Evolutionary conservation across 1,284 basidiomycete species (phyloP).

Genomic region (Ceratobasidium sp.): DNA sequence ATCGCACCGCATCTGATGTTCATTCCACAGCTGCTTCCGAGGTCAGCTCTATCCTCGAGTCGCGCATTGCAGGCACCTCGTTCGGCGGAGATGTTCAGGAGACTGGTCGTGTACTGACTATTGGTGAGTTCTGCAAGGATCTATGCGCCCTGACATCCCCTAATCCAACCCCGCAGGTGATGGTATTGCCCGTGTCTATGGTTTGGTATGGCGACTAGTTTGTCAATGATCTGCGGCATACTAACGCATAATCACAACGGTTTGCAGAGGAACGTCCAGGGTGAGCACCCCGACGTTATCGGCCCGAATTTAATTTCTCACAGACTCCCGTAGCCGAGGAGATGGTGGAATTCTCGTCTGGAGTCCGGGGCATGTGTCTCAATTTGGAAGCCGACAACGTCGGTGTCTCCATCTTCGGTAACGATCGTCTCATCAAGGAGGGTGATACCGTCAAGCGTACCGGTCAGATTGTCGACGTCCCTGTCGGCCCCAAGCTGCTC

Average conservation of each 20-base stretch:
- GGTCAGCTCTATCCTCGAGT: constrained; percentile 99
- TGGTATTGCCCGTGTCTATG: constrained; percentile 99
- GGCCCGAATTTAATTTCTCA: constrained; percentile 21
- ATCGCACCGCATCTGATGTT: constrained; percentile 52
- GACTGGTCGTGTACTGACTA: constrained; percentile 97
- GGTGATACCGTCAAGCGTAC: constrained; percentile 99
- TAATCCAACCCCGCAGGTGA: constrained; percentile 90
- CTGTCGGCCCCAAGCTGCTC: constrained; percentile 94
- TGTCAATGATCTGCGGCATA: constrained; percentile 55
- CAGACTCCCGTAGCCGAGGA: constrained; percentile 80
- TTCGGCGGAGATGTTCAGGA: constrained; percentile 96
- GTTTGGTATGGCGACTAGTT: constrained; percentile 56
- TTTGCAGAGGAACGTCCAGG: constrained; percentile 87
- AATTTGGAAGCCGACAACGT: constrained; percentile 99
- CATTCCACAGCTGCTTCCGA: constrained; percentile 87
- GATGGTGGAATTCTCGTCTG: constrained; percentile 99
- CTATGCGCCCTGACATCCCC: constrained; percentile 38
- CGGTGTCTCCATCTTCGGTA: constrained; percentile 99
- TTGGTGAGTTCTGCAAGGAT: constrained; percentile 28
- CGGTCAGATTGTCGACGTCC: constrained; percentile 99
- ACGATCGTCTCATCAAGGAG: constrained; percentile 99
- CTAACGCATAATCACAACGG: constrained; percentile 51
- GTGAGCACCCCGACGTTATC: constrained; percentile 58
- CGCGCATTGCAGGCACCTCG: constrained; percentile 93
- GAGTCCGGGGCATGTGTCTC: constrained; percentile 98